phyloP scores from a whole-genome alignment of 257 asterid genomes.

The Solanum appendiculatum region DNA sequence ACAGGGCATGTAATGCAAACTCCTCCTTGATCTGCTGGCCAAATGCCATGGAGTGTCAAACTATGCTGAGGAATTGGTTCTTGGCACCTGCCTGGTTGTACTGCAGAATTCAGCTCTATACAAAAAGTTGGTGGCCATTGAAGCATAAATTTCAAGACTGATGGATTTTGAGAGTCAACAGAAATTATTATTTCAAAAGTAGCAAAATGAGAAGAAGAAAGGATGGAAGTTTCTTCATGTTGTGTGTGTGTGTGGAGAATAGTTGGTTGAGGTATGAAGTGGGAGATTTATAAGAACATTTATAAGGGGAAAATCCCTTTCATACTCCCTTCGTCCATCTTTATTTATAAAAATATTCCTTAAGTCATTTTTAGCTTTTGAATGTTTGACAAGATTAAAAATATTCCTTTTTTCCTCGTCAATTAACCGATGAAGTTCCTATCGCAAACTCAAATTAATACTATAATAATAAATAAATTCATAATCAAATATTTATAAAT shows the following conservation, averaged over 20 bases:
- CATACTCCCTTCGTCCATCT: too few relatives aligned
- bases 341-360: too few relatives aligned
- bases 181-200: neutral
- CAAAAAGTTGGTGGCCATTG: neutral
- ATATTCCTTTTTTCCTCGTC: too few relatives aligned
- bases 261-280: neutral
- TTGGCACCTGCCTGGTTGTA: neutral
- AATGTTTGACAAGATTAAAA: too few relatives aligned
- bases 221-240: neutral
- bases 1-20: neutral
- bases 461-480: too few relatives aligned
- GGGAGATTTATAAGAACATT: neutral
- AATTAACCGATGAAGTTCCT: too few relatives aligned
- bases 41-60: neutral
- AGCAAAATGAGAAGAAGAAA: neutral
- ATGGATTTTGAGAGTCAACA: neutral
- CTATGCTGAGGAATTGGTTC: neutral
- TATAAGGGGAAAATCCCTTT: too few relatives aligned
- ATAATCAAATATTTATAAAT: too few relatives aligned
- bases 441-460: too few relatives aligned
- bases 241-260: neutral
- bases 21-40: neutral
- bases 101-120: too few relatives aligned
- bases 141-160: neutral
- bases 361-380: too few relatives aligned